These are phyloP conservation scores for Schoenoplectus tabernaemontani DNA, from an alignment of 202 grass and related monocot genomes.

Conservation along the genomic window DNA sequence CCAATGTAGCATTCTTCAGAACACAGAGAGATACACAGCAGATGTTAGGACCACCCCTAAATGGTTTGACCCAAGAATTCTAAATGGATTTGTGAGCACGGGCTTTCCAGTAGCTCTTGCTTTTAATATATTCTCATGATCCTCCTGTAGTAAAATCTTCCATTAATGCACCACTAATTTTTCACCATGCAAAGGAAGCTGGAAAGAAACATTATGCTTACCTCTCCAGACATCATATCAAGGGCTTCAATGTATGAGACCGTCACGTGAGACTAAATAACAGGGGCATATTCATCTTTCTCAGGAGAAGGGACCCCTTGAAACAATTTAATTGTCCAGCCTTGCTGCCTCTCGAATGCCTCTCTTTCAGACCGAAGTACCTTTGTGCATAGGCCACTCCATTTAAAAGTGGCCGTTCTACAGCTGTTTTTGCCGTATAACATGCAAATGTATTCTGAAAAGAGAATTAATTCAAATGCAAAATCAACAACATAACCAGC, in stretches of 20 bases:
- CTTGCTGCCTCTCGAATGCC: slow-evolving; percentile 70
- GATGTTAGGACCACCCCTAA: slow-evolving; percentile 95
- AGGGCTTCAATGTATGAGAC: slow-evolving; percentile 69
- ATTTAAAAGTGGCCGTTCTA: slow-evolving; percentile 78
- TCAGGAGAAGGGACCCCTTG: slow-evolving; percentile 42
- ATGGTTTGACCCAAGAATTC: slow-evolving; percentile 71
- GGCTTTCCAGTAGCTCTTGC: slow-evolving; percentile 79
- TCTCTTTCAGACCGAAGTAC: slow-evolving; percentile 68
- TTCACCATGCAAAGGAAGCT: background rate
- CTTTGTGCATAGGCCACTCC: slow-evolving; percentile 78
- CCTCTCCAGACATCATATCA: slow-evolving; percentile 96
- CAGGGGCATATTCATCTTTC: slow-evolving; percentile 73
- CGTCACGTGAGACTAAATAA: slow-evolving; percentile 87
- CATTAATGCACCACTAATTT: background rate
- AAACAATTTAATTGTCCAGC: slow-evolving; percentile 81
- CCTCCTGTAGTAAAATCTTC: slow-evolving; percentile 39
- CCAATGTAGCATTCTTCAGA: slow-evolving; percentile 46
- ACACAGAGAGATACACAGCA: slow-evolving; percentile 65
- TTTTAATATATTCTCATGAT: slow-evolving; percentile 79
- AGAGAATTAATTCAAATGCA: background rate
- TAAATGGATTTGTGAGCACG: slow-evolving; percentile 81
- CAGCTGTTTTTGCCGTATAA: slow-evolving; percentile 68
- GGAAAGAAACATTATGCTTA: slow-evolving; percentile 24
- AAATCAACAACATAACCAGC: background rate
- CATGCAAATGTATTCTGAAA: slow-evolving; percentile 73